Evolutionary conservation across 352 stramenopile species (phyloP), one percentile per base, ranked within the genome.

Genomic region (Pythium sukuiense): DNA sequence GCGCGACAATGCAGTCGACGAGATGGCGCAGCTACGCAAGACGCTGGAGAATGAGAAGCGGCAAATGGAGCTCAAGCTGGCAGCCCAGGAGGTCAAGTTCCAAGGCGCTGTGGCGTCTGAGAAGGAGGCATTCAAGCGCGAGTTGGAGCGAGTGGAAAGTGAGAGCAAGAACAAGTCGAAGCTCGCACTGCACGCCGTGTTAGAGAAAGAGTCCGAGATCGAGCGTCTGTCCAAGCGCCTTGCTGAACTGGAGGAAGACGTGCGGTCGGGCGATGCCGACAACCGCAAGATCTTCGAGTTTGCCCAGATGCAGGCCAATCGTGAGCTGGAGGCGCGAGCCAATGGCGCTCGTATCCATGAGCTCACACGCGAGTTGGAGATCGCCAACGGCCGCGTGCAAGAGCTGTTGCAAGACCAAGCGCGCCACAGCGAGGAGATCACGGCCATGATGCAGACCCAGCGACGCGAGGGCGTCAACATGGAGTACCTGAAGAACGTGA

Each of bases 401-500:
- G 73, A 82, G 55, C 56, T 93, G 54, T 73, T 78, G 26, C 60
- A 81, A 2, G 82, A 91, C 35, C 91, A 92, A 46, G 58, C 69
- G 18, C 69, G 68, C 6, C 81, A 92, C 65, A 77, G 88, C 29
- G 69, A 90, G 29, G 85, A 95, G 57, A 71, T 96, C 18, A 85
- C 76, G 6, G 80, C 75, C 32, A 76, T 95, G 63, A 83, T 93
- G 70, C 85, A 93, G 61, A 90, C 80, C 16, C 85, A 95, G 58
- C 83, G 86, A 6, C 85, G 88, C 39, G 87, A 94, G 24, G 87
- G 87, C 32, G 86, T 96, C 32, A 95, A 96, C 69, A 91, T 96
- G 86, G 87, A 96, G 59, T 96, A 96, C 68, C 72, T 96, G 33
- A 96, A 96, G 68, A 96, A 96, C 58, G 86, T 96, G 18, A 86